phyloP scores from a whole-genome alignment of 208 protist species.

The Wallacemonas rigidus region DNA sequence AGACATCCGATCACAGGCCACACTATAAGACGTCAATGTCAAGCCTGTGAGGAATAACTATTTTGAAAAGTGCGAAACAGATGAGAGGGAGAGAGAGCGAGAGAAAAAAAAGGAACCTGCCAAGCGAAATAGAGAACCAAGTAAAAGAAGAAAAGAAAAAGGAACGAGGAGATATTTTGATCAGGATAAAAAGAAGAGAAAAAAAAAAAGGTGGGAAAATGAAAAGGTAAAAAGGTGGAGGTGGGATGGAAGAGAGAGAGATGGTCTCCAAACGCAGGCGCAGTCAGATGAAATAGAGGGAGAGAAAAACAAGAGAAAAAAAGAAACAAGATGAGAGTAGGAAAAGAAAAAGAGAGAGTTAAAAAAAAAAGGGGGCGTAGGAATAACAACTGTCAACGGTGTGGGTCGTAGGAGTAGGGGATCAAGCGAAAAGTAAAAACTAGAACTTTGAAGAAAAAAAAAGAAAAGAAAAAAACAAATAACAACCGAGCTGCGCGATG shows the following conservation, averaged over 20 bases:
- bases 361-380: conserved; percentile 10
- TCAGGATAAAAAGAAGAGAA: neutral
- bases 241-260: conserved; percentile 4
- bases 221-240: neutral
- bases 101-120: too few relatives aligned
- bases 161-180: too few relatives aligned
- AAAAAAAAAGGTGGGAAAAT: neutral
- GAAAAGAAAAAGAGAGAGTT: conserved; percentile 16
- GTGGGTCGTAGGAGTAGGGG: neutral
- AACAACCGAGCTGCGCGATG: neutral
- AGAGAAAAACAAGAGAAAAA: conserved; percentile 17
- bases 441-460: conserved; percentile 17
- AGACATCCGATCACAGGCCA: too few relatives aligned
- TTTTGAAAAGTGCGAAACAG: too few relatives aligned
- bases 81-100: too few relatives aligned
- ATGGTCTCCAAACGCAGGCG: neutral
- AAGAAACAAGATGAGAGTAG: neutral
- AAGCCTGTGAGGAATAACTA: too few relatives aligned
- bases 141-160: too few relatives aligned
- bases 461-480: conserved; percentile 8
- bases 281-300: neutral
- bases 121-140: too few relatives aligned
- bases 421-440: conserved; percentile 12
- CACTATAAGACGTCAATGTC: too few relatives aligned
- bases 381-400: neutral